phyloP scores from a whole-genome alignment of 306 rosid species.

The Dryas drummondii region DNA sequence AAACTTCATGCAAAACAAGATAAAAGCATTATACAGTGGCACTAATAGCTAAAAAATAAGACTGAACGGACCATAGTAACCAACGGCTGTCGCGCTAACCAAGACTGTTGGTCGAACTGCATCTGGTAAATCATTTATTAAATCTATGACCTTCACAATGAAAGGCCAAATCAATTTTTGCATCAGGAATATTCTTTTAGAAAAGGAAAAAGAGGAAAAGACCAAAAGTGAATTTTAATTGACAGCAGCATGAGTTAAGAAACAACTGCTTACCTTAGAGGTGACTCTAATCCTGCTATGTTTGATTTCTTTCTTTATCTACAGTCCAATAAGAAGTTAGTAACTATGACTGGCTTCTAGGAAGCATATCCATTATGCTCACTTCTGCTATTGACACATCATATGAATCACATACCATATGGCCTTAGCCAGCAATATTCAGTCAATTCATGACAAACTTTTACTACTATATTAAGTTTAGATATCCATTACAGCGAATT shows the following conservation, averaged over 20 bases:
- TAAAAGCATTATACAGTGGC: background rate
- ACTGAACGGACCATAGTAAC: constrained; percentile 78
- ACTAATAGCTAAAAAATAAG: background rate
- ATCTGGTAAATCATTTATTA: constrained; percentile 72
- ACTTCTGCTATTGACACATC: background rate
- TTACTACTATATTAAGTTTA: background rate
- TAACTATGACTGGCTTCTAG: constrained; percentile 17
- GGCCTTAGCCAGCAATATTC: constrained; percentile 2
- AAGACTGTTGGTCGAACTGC: constrained; percentile 72
- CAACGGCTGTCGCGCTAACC: constrained; percentile 94
- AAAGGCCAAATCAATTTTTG: constrained; percentile 17
- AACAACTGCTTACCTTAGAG: constrained; percentile 62
- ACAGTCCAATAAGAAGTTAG: constrained; percentile 29
- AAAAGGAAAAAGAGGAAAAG: background rate
- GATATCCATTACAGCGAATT: background rate
- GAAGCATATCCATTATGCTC: background rate
- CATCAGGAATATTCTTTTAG: background rate
- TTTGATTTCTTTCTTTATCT: constrained; percentile 93
- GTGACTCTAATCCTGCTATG: constrained; percentile 86
- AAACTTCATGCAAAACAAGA: constrained; percentile 10
- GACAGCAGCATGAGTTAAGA: background rate
- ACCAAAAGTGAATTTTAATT: background rate
- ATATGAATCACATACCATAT: background rate
- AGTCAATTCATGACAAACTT: background rate
- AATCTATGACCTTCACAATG: constrained; percentile 68